These are phyloP conservation scores for Acanthamoeba rhysodes DNA, from an alignment of 208 protist genomes.

Conservation along the genomic window DNA sequence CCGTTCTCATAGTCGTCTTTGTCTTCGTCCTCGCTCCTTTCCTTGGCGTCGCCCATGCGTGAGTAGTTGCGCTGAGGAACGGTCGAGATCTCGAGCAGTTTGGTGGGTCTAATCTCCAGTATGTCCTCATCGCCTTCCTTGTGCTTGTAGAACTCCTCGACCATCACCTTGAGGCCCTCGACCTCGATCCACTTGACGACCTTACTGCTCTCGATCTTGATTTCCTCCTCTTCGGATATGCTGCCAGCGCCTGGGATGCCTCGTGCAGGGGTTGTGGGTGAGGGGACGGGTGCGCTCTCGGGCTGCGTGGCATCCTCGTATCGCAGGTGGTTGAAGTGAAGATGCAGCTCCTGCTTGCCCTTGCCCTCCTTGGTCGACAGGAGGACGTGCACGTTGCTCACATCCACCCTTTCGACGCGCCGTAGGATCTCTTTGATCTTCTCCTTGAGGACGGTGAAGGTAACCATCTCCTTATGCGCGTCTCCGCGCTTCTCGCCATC, in stretches of 20 bases:
- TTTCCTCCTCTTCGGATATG: background rate
- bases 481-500: background rate
- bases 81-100: slow-evolving; percentile 18
- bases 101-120: background rate
- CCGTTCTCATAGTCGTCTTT: background rate
- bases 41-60: background rate
- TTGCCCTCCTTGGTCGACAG: background rate
- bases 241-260: background rate
- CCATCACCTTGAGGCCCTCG: slow-evolving; percentile 30
- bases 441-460: slow-evolving; percentile 33
- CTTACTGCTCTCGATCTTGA: background rate
- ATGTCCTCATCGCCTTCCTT: background rate
- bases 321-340: slow-evolving; percentile 48
- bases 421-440: slow-evolving; percentile 36
- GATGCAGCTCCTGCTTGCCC: slow-evolving; percentile 52
- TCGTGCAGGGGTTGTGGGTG: background rate
- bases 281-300: background rate
- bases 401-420: slow-evolving; percentile 23
- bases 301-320: slow-evolving; percentile 23
- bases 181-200: slow-evolving; percentile 24
- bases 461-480: background rate
- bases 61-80: background rate
- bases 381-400: slow-evolving; percentile 34
- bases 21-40: background rate
- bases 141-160: slow-evolving; percentile 27